Percentiles rank a stretch among this genome's conserved stretches.
phyloP scores from a whole-genome alignment of 305 asterid genomes.

The Withania somnifera region DNA sequence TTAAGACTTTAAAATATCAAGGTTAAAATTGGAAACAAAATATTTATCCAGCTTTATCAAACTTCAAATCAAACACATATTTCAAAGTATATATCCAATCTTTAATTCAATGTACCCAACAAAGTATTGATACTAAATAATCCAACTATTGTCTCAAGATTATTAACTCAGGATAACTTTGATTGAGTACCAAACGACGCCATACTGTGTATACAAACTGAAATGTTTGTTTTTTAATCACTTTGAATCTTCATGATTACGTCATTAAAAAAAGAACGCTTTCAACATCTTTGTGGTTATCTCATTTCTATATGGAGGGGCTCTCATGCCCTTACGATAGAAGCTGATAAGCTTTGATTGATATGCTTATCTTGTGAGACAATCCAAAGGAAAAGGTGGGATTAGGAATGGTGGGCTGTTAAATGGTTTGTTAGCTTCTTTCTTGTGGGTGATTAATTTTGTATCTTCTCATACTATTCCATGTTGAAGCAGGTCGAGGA shows the following conservation, averaged over 20 bases:
- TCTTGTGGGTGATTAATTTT: background rate
- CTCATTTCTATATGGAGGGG: background rate
- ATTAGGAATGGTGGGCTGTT: background rate
- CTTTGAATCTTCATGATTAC: background rate
- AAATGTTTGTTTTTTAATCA: background rate
- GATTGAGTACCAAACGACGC: too few relatives aligned
- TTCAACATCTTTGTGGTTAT: background rate
- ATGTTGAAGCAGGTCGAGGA: constrained; percentile 75
- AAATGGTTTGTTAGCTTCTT: background rate
- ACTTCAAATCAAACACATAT: too few relatives aligned
- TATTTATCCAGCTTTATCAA: too few relatives aligned
- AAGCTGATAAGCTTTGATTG: background rate
- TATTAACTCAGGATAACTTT: too few relatives aligned
- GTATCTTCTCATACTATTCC: background rate
- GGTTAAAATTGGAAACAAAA: too few relatives aligned
- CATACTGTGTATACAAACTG: too few relatives aligned
- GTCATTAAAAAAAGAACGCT: background rate
- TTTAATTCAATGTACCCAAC: too few relatives aligned
- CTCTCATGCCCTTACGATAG: background rate
- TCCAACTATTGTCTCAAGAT: too few relatives aligned
- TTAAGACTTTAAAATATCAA: too few relatives aligned
- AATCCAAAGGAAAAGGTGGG: background rate
- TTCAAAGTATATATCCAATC: too few relatives aligned
- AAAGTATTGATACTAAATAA: too few relatives aligned
- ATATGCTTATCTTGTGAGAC: background rate